Base-by-base conservation (phyloP, 768 basidiomycete species). In the Lactifluus subvellereus region DNA sequence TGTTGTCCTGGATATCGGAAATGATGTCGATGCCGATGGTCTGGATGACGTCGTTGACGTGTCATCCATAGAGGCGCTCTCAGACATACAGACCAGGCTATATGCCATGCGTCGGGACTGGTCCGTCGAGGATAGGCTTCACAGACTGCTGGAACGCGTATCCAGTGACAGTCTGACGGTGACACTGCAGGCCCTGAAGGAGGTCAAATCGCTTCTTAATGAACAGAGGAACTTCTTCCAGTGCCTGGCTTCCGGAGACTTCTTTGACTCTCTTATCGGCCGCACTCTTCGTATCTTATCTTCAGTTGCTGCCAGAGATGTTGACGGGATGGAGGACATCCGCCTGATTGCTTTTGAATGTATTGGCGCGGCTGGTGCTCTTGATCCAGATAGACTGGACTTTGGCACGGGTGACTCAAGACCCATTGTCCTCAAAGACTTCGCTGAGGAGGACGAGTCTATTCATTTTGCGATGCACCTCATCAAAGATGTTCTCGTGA, bases 381-480 rank as follows among this genome's bases (percentile, higher is more conserved):
- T 95, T 18, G 97, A 99, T 73, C 96, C 96, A 0, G 96, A 98
- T 77, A 82, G 97, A 54, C 89, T 89, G 69, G 88, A 91, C 66
- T 78, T 92, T 20, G 76, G 77, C 1, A 72, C 79, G 35, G 75
- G 74, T 42, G 86, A 88, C 65, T 73, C 82, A 2, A 80, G 81
- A 49, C 87, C 90, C 75, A 81, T 94, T 51, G 80, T 98, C 53
- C 77, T 85, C 63, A 83, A 80, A 69, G 94, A 98, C 71, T 97
- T 94, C 71, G 77, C 77, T 1, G 88, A 95, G 67, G 85, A 88
- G 54, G 77, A 77, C 14, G 95, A 98, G 73, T 82, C 90, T 0
- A 76, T 85, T 53, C 67, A 77, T 6, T 98, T 99, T 71, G 94
- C 88, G 1, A 74, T 94, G 30, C 89, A 96, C 72, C 84, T 98